A percentile compares a stretch with the other conserved stretches of the same genome.
These are phyloP conservation scores for Dictyostelium citrinum DNA, from an alignment of 78 protist species.

Conservation along the genomic window DNA sequence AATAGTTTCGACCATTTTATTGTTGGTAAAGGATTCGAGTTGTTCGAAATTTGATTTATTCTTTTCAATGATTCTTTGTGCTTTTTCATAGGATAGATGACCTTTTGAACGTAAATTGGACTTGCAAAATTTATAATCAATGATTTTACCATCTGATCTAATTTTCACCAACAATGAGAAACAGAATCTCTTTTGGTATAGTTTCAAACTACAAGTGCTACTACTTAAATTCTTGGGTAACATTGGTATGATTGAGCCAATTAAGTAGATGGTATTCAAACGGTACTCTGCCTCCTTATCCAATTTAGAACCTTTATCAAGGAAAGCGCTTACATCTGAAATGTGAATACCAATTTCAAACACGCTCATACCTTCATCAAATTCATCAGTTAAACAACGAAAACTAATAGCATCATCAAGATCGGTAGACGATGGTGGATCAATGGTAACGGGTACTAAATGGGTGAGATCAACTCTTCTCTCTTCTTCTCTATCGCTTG, in stretches of 20 bases:
- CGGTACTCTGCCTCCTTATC: constrained; percentile 70
- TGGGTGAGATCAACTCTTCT: constrained; percentile 64
- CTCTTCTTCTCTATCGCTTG: constrained; percentile 28
- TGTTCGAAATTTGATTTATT: not conserved
- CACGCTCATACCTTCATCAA: constrained; percentile 30
- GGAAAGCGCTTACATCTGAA: constrained; percentile 40
- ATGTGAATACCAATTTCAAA: constrained; percentile 73
- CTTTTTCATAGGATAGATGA: constrained; percentile 64
- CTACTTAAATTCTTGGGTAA: constrained; percentile 50
- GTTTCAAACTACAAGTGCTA: constrained; percentile 42
- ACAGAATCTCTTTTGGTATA: constrained; percentile 57
- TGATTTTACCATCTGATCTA: constrained; percentile 56
- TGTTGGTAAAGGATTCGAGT: not conserved
- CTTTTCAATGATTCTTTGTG: constrained; percentile 45
- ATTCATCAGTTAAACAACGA: constrained; percentile 26
- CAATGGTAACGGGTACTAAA: constrained; percentile 55
- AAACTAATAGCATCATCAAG: constrained; percentile 65
- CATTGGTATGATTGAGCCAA: constrained; percentile 59
- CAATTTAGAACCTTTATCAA: constrained; percentile 40
- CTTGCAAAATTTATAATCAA: constrained; percentile 37
- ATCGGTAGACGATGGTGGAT: constrained; percentile 72
- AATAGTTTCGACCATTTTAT: not conserved
- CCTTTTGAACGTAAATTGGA: constrained; percentile 54
- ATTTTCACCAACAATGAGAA: constrained; percentile 41
- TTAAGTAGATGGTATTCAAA: constrained; percentile 55